These are phyloP conservation scores for Fraxinus anomala DNA, from an alignment of 257 asterid genomes.

Conservation along the genomic window DNA sequence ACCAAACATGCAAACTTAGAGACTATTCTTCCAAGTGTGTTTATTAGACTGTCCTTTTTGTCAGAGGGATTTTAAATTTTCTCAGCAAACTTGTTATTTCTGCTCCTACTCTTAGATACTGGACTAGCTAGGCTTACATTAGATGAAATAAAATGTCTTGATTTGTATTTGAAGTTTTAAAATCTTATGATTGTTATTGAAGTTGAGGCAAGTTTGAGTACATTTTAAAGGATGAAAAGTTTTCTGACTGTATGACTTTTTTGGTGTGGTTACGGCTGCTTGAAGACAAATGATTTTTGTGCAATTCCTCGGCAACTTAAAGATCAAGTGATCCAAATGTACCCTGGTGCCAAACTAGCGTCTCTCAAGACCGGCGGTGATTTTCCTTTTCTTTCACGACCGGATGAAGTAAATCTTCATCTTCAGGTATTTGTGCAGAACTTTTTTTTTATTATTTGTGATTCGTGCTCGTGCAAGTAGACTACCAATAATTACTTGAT, in stretches of 20 bases:
- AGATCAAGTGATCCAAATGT: slow-evolving; percentile 85
- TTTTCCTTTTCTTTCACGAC: slow-evolving; percentile 91
- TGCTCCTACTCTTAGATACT: not conserved
- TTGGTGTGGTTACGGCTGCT: slow-evolving; percentile 28
- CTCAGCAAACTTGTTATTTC: not conserved
- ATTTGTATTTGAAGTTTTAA: not conserved
- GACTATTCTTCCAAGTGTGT: too few relatives aligned
- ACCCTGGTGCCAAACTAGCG: slow-evolving; percentile 93
- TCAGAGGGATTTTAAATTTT: not conserved
- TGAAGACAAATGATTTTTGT: slow-evolving; percentile 87
- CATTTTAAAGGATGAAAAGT: not conserved
- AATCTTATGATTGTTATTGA: not conserved
- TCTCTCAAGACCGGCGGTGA: slow-evolving; percentile 87
- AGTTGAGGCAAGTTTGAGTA: not conserved
- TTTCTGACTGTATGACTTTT: not conserved
- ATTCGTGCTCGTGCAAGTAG: not conserved
- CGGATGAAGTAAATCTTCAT: slow-evolving; percentile 96
- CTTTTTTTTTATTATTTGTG: not conserved
- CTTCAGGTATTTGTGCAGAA: slow-evolving; percentile 73
- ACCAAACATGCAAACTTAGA: not conserved
- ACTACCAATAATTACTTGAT: not conserved
- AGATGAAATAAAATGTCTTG: not conserved
- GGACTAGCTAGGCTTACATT: slow-evolving; percentile 11
- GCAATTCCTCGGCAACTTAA: slow-evolving; percentile 84
- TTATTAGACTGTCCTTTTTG: not conserved